A percentile compares a stretch with the other conserved stretches of the same genome.
These are phyloP conservation scores for Fusarium tanahbumbuense DNA, from an alignment of 2,329 filamentous ascomycete species.

Conservation along the genomic window DNA sequence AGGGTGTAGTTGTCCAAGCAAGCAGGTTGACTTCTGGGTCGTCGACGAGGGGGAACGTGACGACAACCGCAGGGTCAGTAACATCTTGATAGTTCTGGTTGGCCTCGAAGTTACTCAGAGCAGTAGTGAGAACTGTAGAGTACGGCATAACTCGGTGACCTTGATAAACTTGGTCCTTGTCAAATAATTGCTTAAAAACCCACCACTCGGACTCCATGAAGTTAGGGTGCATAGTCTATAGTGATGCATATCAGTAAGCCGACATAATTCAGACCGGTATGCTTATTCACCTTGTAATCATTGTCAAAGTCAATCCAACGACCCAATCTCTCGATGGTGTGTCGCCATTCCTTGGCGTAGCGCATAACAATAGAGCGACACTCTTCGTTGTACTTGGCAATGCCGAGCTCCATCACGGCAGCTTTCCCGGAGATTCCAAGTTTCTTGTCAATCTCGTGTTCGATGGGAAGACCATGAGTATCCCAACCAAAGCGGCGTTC, in stretches of 20 bases:
- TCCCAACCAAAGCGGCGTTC: conserved; percentile 96
- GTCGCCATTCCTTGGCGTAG: conserved; percentile 86
- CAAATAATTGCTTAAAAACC: conserved; percentile 93
- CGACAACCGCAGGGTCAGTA: conserved; percentile 88
- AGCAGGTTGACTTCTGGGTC: conserved; percentile 81
- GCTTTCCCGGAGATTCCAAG: conserved; percentile 88
- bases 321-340: conserved; percentile 87
- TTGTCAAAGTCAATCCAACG: conserved; percentile 99
- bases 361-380: conserved; percentile 95
- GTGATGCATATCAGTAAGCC: conserved; percentile 16
- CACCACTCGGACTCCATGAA: conserved; percentile 99
- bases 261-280: neutral
- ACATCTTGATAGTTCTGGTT: conserved; percentile 96
- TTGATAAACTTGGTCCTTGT: conserved; percentile 90
- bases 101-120: conserved; percentile 92
- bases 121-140: conserved; percentile 88
- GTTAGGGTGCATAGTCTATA: conserved; percentile 86
- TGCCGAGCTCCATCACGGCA: conserved; percentile 86
- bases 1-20: conserved; percentile 89
- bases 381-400: conserved; percentile 90
- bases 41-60: conserved; percentile 85
- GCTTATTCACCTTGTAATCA: conserved; percentile 80
- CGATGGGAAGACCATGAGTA: conserved; percentile 91
- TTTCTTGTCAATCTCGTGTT: conserved; percentile 98
- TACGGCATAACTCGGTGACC: conserved; percentile 95